These are phyloP conservation scores for Podila epigama DNA, from an alignment of 192 early-diverging fungal species.

Conservation along the genomic window DNA sequence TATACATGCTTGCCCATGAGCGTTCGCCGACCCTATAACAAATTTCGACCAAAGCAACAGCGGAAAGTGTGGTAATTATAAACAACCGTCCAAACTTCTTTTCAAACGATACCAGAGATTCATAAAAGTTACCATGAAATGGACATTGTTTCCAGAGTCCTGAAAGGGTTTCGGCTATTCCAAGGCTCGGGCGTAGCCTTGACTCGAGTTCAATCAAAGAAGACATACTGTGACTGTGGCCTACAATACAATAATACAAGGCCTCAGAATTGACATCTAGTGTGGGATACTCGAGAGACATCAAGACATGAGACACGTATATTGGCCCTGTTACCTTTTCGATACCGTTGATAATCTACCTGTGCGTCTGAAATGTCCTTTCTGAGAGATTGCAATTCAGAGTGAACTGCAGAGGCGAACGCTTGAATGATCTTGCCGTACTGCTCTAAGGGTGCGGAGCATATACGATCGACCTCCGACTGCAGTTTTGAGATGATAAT, in stretches of 20 bases:
- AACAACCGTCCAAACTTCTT: neutral
- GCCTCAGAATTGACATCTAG: no score
- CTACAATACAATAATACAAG: neutral
- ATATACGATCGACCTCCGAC: slow-evolving; percentile 9
- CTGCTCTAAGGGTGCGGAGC: slow-evolving; percentile 4
- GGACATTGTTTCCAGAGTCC: slow-evolving; percentile 9
- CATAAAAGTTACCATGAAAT: slow-evolving; percentile 23
- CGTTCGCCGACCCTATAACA: neutral
- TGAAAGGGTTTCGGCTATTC: neutral
- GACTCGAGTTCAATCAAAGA: slow-evolving; percentile 25
- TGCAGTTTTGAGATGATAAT: slow-evolving; percentile 5
- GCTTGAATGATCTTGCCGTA: slow-evolving; percentile 34
- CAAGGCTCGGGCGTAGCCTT: neutral
- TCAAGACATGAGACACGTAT: neutral
- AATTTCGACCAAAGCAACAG: slow-evolving; percentile 5
- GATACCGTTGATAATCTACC: slow-evolving; percentile 10
- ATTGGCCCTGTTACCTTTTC: slow-evolving; percentile 6
- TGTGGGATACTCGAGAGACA: neutral
- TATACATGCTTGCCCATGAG: neutral
- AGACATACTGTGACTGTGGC: neutral
- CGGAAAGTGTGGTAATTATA: slow-evolving; percentile 2
- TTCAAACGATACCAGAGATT: neutral
- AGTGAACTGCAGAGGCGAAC: slow-evolving; percentile 21
- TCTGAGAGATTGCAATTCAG: slow-evolving; percentile 11
- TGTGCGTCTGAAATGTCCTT: slow-evolving; percentile 5